phyloP scores from a whole-genome alignment of 345 rosid species.

The Microcos paniculata region DNA sequence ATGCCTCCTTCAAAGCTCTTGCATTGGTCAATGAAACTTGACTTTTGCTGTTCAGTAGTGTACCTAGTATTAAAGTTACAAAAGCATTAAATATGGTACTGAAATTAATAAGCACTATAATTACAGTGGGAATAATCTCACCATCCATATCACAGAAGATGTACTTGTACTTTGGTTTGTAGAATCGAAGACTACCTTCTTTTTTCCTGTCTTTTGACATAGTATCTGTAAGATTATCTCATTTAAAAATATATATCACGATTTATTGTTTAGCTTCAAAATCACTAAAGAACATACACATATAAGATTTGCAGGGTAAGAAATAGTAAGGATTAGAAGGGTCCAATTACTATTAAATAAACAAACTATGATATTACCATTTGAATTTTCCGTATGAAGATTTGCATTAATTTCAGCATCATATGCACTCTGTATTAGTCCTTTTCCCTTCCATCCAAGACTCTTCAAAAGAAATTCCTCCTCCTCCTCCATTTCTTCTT shows the following conservation, averaged over 20 bases:
- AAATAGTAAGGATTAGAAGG: background rate
- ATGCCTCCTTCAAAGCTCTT: slow-evolving; percentile 84
- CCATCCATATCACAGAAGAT: slow-evolving; percentile 99
- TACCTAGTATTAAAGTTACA: slow-evolving; percentile 48
- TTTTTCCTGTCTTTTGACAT: slow-evolving; percentile 84
- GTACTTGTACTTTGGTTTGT: slow-evolving; percentile 88
- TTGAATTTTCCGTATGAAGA: slow-evolving; percentile 41
- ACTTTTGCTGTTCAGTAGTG: slow-evolving; percentile 80
- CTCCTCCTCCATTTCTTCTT: slow-evolving; percentile 91
- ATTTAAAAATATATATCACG: slow-evolving; percentile 13
- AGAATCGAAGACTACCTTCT: slow-evolving; percentile 78
- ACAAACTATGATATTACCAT: slow-evolving; percentile 47
- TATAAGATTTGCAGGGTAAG: background rate
- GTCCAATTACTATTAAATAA: background rate
- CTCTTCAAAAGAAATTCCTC: slow-evolving; percentile 71
- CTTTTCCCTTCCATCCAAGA: slow-evolving; percentile 97
- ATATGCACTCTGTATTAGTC: slow-evolving; percentile 82
- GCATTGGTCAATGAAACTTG: slow-evolving; percentile 62
- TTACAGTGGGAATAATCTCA: slow-evolving; percentile 32
- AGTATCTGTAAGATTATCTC: slow-evolving; percentile 40
- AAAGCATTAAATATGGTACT: slow-evolving; percentile 18
- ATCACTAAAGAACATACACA: slow-evolving; percentile 12
- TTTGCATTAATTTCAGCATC: slow-evolving; percentile 40
- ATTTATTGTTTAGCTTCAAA: slow-evolving; percentile 16
- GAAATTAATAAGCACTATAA: slow-evolving; percentile 13